Conservation (phyloP, 192 early-diverging fungal genomes). For the Coemansia sp. region DNA sequence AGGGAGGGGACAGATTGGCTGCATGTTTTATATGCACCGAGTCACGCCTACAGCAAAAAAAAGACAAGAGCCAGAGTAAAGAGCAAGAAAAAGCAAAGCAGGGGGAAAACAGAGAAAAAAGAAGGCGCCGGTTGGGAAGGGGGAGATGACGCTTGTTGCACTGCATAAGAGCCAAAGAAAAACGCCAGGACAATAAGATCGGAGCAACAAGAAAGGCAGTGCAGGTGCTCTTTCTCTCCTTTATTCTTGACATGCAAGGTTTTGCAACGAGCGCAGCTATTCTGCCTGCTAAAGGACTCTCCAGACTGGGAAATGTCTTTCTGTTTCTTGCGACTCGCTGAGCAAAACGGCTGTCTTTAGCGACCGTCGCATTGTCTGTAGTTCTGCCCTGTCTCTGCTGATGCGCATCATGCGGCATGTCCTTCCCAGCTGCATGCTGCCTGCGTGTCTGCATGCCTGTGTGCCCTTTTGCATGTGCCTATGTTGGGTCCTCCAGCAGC, state of each 20-base stretch:
- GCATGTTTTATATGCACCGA: background rate
- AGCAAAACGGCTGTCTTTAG: no score
- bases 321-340: no score
- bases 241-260: no score
- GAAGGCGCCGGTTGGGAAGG: constrained; percentile 2
- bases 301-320: no score
- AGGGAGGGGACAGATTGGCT: background rate
- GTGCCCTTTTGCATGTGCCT: background rate
- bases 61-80: constrained; percentile 1
- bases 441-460: background rate
- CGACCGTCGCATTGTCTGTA: background rate
- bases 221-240: no score
- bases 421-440: background rate
- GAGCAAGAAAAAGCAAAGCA: constrained; percentile 6
- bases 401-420: background rate
- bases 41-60: constrained; percentile 2
- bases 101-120: constrained; percentile 21
- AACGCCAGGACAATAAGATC: no score
- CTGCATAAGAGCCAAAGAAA: no score
- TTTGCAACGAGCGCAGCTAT: no score
- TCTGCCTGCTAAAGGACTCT: no score
- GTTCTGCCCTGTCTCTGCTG: background rate
- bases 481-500: background rate
- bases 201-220: no score
- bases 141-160: no score